phyloP scores from a whole-genome alignment of 179 eudicot species.

The Camellia oleifera region DNA sequence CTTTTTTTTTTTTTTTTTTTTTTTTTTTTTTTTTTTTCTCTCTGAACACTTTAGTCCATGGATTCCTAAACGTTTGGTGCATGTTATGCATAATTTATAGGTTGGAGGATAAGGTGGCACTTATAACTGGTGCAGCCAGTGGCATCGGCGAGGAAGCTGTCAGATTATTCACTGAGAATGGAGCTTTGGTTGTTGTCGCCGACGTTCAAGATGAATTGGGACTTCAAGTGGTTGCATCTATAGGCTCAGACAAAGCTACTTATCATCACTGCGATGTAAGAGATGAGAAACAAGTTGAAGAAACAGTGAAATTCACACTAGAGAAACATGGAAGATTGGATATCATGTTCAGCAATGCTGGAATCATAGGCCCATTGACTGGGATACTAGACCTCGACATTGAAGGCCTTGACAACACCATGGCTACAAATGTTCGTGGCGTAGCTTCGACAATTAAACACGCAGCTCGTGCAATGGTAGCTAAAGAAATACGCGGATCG shows the following conservation, averaged over 20 bases:
- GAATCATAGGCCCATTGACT: slow-evolving; percentile 43
- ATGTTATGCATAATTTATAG: slow-evolving; percentile 18
- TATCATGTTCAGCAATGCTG: slow-evolving; percentile 66
- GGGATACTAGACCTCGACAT: slow-evolving; percentile 56
- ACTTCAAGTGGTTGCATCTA: slow-evolving; percentile 36
- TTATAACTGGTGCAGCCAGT: slow-evolving; percentile 76
- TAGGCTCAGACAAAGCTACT: slow-evolving; percentile 25
- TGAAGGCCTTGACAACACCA: slow-evolving; percentile 35
- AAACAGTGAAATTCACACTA: slow-evolving; percentile 34
- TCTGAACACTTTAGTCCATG: too few species aligned
- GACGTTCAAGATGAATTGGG: slow-evolving; percentile 73
- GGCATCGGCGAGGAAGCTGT: slow-evolving; percentile 71
- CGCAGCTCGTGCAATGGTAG: slow-evolving; percentile 61
- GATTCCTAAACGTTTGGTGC: background rate
- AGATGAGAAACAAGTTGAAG: slow-evolving; percentile 36
- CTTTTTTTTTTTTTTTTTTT: too few species aligned
- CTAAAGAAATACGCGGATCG: slow-evolving; percentile 43
- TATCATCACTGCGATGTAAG: slow-evolving; percentile 56
- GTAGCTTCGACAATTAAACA: slow-evolving; percentile 56
- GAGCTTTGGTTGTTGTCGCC: slow-evolving; percentile 51
- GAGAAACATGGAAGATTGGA: slow-evolving; percentile 44
- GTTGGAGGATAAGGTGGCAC: slow-evolving; percentile 71
- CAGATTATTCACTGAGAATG: slow-evolving; percentile 44
- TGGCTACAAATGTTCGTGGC: slow-evolving; percentile 61
- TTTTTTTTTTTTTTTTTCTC: too few species aligned